Conservation (phyloP, 768 basidiomycete species). For the Mycena belliarum region DNA sequence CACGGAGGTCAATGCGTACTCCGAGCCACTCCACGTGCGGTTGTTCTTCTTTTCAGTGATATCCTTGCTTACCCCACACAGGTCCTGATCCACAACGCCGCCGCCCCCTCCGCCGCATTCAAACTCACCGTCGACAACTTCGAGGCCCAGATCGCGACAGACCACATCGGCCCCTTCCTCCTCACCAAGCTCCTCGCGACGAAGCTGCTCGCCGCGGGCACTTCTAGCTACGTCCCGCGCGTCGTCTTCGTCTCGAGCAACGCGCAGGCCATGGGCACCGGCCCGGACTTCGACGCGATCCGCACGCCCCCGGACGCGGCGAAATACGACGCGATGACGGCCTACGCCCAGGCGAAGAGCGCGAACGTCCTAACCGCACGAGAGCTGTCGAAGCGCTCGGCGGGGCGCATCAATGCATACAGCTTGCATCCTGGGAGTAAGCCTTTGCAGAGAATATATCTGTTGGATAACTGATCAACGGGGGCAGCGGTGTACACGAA, state of each 20-base stretch:
- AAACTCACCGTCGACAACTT: neutral
- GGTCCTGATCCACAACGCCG: neutral
- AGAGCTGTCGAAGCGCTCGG: neutral
- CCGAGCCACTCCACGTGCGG: no score
- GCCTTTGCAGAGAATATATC: neutral
- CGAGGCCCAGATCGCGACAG: neutral
- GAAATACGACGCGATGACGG: neutral
- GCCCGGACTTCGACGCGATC: neutral
- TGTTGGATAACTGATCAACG: neutral
- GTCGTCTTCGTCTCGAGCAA: neutral
- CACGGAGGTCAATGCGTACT: no score
- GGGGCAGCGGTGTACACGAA: neutral
- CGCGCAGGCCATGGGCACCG: neutral
- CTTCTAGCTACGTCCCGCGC: neutral
- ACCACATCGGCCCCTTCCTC: neutral
- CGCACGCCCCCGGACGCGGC: no score
- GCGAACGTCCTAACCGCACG: neutral
- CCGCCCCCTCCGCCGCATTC: neutral
- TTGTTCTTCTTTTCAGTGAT: no score
- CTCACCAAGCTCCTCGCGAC: neutral
- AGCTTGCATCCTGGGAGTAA: constrained; percentile 4
- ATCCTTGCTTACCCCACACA: neutral
- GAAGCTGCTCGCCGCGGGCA: neutral
- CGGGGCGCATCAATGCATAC: neutral
- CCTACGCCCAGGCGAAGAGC: neutral